Conservation (phyloP, 2,329 filamentous ascomycete species). For the Knufia fluminis region DNA sequence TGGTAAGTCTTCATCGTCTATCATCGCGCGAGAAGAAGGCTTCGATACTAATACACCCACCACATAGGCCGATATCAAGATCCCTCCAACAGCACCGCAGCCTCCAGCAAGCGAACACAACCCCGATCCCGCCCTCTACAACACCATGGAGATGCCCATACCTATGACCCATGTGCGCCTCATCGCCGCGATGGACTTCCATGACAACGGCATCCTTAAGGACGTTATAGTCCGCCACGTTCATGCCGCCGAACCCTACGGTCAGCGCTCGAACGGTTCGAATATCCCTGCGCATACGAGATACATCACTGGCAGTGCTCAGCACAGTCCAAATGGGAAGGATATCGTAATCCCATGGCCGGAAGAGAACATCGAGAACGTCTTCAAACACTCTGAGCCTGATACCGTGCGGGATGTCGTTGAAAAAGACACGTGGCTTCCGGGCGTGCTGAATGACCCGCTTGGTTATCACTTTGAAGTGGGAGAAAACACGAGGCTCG, state of each 20-base stretch:
- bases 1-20: slow-evolving; percentile 43
- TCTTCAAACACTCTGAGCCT: slow-evolving; percentile 45
- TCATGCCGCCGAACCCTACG: slow-evolving; percentile 42
- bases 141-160: slow-evolving; percentile 47
- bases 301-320: slow-evolving; percentile 51
- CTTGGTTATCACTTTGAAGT: background rate
- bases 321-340: slow-evolving; percentile 38
- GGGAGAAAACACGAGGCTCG: background rate
- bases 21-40: no score
- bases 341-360: slow-evolving; percentile 67
- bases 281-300: slow-evolving; percentile 33
- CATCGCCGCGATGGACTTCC: slow-evolving; percentile 63
- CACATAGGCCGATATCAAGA: slow-evolving; percentile 34
- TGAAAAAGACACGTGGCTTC: slow-evolving; percentile 41
- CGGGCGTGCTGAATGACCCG: slow-evolving; percentile 9
- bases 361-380: slow-evolving; percentile 37
- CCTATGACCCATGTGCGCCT: slow-evolving; percentile 68
- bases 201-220: slow-evolving; percentile 54
- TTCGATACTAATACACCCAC: background rate
- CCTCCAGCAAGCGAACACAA: slow-evolving; percentile 15
- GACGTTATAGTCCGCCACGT: slow-evolving; percentile 73
- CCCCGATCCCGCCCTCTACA: slow-evolving; percentile 24
- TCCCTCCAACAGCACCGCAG: slow-evolving; percentile 33
- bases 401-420: slow-evolving; percentile 73
- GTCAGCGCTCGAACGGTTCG: slow-evolving; percentile 42